Evolutionary conservation across 345 rosid genomes (phyloP).

Genomic region (Erodium maritimum): DNA sequence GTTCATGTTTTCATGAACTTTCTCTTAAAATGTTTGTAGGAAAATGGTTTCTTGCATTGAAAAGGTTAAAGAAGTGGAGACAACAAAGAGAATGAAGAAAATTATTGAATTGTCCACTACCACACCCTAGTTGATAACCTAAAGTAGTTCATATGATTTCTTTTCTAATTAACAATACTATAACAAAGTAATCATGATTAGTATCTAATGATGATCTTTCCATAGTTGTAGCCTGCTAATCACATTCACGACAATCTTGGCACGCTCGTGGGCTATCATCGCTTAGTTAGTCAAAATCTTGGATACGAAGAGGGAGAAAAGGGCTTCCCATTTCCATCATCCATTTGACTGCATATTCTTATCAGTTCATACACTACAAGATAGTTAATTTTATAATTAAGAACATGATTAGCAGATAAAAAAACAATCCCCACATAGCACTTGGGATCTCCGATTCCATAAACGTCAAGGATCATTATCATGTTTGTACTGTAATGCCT

Average conservation of each 20-base stretch:
- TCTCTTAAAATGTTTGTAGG: no score
- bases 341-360: not conserved
- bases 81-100: conserved; percentile 9
- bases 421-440: no score
- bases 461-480: no score
- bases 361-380: not conserved
- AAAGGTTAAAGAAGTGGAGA: conserved; percentile 6
- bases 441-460: no score
- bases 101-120: conserved; percentile 28
- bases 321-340: not conserved
- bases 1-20: not conserved
- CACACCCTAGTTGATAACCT: conserved; percentile 8
- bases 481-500: conserved; percentile 1
- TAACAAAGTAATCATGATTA: conserved; percentile 7
- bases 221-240: conserved; percentile 13
- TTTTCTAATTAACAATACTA: conserved; percentile 9
- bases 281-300: conserved; percentile 3
- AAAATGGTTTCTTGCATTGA: no score
- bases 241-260: conserved; percentile 23
- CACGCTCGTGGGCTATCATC: conserved; percentile 1
- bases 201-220: conserved; percentile 14
- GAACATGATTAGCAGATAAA: not conserved
- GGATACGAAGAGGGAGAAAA: not conserved
- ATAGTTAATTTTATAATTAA: not conserved
- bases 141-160: conserved; percentile 11